Evolutionary conservation across 2,329 filamentous ascomycete genomes (phyloP), one percentile per base, ranked within the genome.

Genomic region (Exserohilum turcica): DNA sequence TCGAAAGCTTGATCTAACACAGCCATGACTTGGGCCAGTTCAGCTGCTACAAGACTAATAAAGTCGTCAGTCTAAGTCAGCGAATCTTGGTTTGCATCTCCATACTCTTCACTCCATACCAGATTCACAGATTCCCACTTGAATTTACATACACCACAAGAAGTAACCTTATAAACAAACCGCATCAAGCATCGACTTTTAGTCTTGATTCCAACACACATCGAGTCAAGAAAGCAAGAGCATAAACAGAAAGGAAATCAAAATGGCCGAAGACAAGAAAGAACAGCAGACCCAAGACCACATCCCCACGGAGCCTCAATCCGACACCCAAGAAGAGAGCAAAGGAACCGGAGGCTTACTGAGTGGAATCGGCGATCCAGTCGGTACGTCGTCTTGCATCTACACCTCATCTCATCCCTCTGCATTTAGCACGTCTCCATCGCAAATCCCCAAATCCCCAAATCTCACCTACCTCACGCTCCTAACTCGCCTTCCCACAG

Each of bases 361-460:
- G 12, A 65, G 66, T 15, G 52, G 55, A 2, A 55, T 74, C 33
- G 71, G 69, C 3, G 71, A 74, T 47, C 71, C 71, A 9, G 43
- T 67, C 10, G 71, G 71, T 73, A 61, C 29, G 55, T 53, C 19
- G n/a, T 28, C 36, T 19, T 18, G 18, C 37, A 15, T 40, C 13
- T 27, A 15, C 21, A 15, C 24, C n/a, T n/a, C n/a, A n/a, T 27
- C 31, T 32, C 44, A 13, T 29, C 21, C 28, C n/a, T 18, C 24
- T 9, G 27, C n/a, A 8, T 24, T 35, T 12, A 15, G 13, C 33
- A n/a, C n/a, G n/a, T n/a, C n/a, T n/a, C n/a, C n/a, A n/a, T n/a
- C n/a, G n/a, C n/a, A n/a, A n/a, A n/a, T n/a, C n/a, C n/a, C n/a
- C n/a, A n/a, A n/a, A 39, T 8, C 5, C 19, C 40, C 28, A 42